phyloP scores from a whole-genome alignment of 2,329 filamentous ascomycete species.

The Ciborinia camelliae region DNA sequence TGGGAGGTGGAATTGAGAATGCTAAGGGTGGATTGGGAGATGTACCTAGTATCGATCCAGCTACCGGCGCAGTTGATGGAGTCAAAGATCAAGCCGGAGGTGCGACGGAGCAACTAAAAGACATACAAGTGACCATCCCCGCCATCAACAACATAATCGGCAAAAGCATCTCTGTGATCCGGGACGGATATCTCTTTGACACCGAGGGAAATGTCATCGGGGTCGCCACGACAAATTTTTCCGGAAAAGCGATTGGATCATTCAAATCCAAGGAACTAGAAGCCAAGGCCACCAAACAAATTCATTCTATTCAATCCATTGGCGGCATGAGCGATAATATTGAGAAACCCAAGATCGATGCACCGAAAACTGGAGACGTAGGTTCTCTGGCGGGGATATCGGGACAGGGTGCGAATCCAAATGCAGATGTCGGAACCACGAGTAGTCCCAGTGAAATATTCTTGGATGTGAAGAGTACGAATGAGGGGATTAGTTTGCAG shows the following conservation, averaged over 20 bases:
- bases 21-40: background rate
- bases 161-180: constrained; percentile 60
- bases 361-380: background rate
- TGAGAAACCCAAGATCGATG: background rate
- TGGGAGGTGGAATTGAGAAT: background rate
- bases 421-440: background rate
- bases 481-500: constrained; percentile 19
- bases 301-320: constrained; percentile 2
- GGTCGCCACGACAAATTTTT: constrained; percentile 41
- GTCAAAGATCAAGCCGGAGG: constrained; percentile 5
- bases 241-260: constrained; percentile 11
- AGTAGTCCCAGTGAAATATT: constrained; percentile 20
- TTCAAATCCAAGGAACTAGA: constrained; percentile 19
- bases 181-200: constrained; percentile 61
- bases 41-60: background rate
- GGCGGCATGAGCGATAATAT: no score
- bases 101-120: background rate
- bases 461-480: constrained; percentile 20
- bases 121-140: constrained; percentile 5
- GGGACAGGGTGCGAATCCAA: background rate
- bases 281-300: constrained; percentile 10
- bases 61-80: background rate
- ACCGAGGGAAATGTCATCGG: constrained; percentile 55
- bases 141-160: constrained; percentile 49
- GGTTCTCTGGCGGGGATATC: background rate